Evolutionary conservation across 805 yeast species (phyloP).

Genomic region (Sugiyamaella boreocaroliniensis): DNA sequence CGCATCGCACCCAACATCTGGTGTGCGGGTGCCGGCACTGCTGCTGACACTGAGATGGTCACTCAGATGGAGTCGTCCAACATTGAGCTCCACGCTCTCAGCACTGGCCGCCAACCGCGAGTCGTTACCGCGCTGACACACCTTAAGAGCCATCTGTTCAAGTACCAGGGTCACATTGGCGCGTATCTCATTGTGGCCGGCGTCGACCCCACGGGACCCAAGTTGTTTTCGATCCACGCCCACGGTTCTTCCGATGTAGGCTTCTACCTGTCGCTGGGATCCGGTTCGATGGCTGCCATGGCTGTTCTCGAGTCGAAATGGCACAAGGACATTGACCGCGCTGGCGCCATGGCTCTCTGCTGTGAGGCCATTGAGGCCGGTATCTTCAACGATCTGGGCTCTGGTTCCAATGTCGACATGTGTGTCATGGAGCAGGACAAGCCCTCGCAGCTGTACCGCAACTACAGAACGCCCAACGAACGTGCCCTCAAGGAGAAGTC

Average conservation of each 20-base stretch:
- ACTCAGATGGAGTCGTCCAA: conserved; percentile 89
- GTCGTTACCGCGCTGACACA: conserved; percentile 89
- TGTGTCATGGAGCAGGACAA: conserved; percentile 92
- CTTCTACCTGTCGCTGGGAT: conserved; percentile 84
- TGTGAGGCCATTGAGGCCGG: conserved; percentile 94
- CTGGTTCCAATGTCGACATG: conserved; percentile 95
- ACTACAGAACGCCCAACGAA: conserved; percentile 84
- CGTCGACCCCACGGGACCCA: conserved; percentile 93
- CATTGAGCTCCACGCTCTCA: conserved; percentile 80
- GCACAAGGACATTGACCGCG: conserved; percentile 69
- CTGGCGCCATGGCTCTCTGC: conserved; percentile 87
- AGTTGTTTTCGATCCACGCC: conserved; percentile 87
- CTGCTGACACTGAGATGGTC: conserved; percentile 98
- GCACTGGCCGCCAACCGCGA: conserved; percentile 80
- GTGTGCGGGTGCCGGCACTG: conserved; percentile 99
- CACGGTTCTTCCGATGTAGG: conserved; percentile 98
- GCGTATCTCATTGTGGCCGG: conserved; percentile 99
- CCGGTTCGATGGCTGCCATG: conserved; percentile 98
- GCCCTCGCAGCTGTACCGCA: conserved; percentile 70
- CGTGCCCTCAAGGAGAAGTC: conserved; percentile 75
- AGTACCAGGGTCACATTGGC: conserved; percentile 95
- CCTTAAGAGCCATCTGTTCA: conserved; percentile 91
- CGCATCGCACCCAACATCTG: conserved; percentile 84
- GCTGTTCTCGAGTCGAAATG: conserved; percentile 89
- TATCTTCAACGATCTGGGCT: conserved; percentile 98